Evolutionary conservation across 106 monocot genomes (phyloP), one percentile per base, ranked within the genome.

Genomic region (Allium cepa): DNA sequence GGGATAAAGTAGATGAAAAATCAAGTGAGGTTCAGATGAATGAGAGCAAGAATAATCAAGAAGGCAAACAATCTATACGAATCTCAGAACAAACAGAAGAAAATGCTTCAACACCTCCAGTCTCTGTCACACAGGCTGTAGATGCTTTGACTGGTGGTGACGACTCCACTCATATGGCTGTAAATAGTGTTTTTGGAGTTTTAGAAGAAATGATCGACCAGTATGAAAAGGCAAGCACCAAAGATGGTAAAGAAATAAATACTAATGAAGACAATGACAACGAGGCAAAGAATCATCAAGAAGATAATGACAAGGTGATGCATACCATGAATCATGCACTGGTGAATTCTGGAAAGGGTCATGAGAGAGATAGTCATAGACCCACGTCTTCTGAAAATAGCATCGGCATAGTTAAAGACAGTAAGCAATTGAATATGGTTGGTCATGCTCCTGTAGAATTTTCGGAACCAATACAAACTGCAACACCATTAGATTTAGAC

Each of bases 171-270:
- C 99, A 93, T 72, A 83, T 90, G 79, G 93, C 99, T n/a, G 87
- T 99, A 57, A 99, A 90, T 47, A 99, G 78, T 79, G 99, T 99
- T 15, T 99, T 90, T 76, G 99, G 90, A 56, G 99, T 99, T 74
- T 64, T 93, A 75, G 99, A 99, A 73, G 82, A 90, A 68, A 86
- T 99, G 90, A 93, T 99, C 57, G 99, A 99, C 59, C 87, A 99
- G 45, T 73, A 87, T 46, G 93, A 99, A 78, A 90, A 92, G 81
- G 79, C 74, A 69, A 78, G 65, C 51, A 78, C 76, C 8, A 27
- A 72, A 56, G 76, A 57, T 63, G 28, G 45, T 45, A 75, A 60
- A 57, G 74, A 59, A 55, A 67, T 45, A 57, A 56, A 56, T 57
- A 5, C 36, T 36, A 47, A 52, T 15, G 22, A 8, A 59, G 72